Evolutionary conservation across 306 rosid genomes (phyloP).

Genomic region (Begonia fuchsioides): DNA sequence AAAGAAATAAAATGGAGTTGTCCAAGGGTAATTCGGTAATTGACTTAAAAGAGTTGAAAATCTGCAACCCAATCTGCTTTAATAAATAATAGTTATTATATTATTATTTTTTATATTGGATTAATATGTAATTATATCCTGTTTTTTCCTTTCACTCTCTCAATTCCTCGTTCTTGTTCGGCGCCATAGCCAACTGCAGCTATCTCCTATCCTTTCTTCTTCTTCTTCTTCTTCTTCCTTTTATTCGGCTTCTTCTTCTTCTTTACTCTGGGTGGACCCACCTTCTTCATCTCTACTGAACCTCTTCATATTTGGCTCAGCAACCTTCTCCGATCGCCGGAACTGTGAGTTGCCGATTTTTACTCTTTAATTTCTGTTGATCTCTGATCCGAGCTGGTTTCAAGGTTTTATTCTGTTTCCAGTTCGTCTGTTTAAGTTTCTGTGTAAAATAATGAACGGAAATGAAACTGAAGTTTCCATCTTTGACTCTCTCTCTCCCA

Average conservation of each 20-base stretch:
- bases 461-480: slow-evolving; percentile 1
- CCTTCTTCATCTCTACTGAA: not conserved
- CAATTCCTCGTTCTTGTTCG: not conserved
- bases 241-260: not conserved
- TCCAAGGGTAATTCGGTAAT: not conserved
- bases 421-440: not conserved
- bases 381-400: not conserved
- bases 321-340: slow-evolving; percentile 3
- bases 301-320: not conserved
- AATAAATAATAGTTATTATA: not conserved
- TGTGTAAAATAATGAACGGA: not conserved
- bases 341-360: not conserved
- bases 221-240: not conserved
- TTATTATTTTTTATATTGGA: not conserved
- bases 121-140: not conserved
- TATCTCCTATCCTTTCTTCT: too few relatives aligned
- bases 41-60: not conserved
- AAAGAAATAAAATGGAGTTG: not conserved
- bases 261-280: not conserved
- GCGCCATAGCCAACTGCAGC: not conserved
- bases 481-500: slow-evolving; percentile 1
- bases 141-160: not conserved
- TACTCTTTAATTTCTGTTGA: not conserved
- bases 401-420: not conserved
- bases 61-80: not conserved